A percentile compares a stretch with the other conserved stretches of the same genome.
phyloP scores from a whole-genome alignment of 306 rosid genomes.

The Cucurbita maxima region DNA sequence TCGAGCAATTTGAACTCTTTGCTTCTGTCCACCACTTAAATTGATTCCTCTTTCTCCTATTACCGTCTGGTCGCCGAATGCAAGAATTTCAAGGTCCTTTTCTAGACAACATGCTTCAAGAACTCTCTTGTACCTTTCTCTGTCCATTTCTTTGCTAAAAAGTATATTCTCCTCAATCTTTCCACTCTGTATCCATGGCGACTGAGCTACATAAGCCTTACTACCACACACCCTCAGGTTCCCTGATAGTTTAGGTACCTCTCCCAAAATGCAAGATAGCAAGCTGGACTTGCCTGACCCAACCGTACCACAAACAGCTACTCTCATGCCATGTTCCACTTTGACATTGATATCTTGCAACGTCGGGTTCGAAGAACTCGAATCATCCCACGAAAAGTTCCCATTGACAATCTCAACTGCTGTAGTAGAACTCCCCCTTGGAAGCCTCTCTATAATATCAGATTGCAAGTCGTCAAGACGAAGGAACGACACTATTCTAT shows the following conservation, averaged over 20 bases:
- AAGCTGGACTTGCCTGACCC: conserved; percentile 93
- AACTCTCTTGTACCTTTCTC: conserved; percentile 49
- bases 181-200: conserved; percentile 89
- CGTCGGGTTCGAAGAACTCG: conserved; percentile 28
- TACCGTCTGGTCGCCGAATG: conserved; percentile 72
- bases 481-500: conserved; percentile 61
- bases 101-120: conserved; percentile 63
- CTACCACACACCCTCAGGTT: conserved; percentile 50
- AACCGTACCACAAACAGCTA: conserved; percentile 81
- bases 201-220: conserved; percentile 80
- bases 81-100: conserved; percentile 57
- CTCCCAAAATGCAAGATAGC: conserved; percentile 66
- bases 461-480: conserved; percentile 48
- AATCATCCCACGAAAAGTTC: conserved; percentile 72
- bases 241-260: conserved; percentile 67
- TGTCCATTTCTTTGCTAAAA: conserved; percentile 61
- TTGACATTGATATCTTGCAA: conserved; percentile 39
- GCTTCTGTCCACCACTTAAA: conserved; percentile 87
- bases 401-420: conserved; percentile 53
- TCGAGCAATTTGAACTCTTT: conserved; percentile 76
- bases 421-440: conserved; percentile 38
- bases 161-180: conserved; percentile 62
- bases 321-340: conserved; percentile 43
- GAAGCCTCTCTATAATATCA: conserved; percentile 48
- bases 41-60: conserved; percentile 83